Evolutionary conservation across 2,329 filamentous ascomycete species (phyloP).

Genomic region (Alternaria sp.): DNA sequence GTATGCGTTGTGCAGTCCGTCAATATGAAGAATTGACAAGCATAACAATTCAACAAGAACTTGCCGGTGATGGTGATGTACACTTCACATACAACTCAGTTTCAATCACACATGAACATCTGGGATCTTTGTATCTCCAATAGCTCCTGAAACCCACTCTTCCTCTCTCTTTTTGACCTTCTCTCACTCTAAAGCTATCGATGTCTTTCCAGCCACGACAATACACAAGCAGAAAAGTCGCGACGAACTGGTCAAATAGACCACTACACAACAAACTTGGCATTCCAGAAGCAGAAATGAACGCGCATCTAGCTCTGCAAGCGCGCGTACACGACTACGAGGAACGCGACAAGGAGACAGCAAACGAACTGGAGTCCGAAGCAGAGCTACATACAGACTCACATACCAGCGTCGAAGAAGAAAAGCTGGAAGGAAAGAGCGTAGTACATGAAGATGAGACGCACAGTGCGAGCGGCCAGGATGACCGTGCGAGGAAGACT

Average conservation of each 20-base stretch:
- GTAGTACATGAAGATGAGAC: neutral
- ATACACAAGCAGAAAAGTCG: neutral
- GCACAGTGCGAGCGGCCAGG: neutral
- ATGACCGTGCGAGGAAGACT: neutral
- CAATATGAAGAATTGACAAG: neutral
- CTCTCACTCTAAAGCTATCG: neutral
- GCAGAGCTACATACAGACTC: neutral
- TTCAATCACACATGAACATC: neutral
- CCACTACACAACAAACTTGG: neutral
- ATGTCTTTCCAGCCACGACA: neutral
- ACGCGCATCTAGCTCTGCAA: neutral
- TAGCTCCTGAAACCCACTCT: no score
- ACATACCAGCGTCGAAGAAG: neutral
- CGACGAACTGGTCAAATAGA: neutral
- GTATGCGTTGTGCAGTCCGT: neutral
- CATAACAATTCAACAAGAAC: neutral
- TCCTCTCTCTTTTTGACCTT: neutral
- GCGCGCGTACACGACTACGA: slow-evolving; percentile 2
- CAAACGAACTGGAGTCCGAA: neutral
- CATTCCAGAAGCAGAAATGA: neutral
- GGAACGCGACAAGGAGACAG: neutral
- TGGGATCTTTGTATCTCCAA: neutral
- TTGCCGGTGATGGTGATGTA: neutral
- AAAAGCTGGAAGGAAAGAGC: neutral
- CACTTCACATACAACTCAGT: neutral